A percentile compares a stretch with the other conserved stretches of the same genome.
phyloP scores from a whole-genome alignment of 306 rosid genomes.

The apple (Malus domestica) region DNA sequence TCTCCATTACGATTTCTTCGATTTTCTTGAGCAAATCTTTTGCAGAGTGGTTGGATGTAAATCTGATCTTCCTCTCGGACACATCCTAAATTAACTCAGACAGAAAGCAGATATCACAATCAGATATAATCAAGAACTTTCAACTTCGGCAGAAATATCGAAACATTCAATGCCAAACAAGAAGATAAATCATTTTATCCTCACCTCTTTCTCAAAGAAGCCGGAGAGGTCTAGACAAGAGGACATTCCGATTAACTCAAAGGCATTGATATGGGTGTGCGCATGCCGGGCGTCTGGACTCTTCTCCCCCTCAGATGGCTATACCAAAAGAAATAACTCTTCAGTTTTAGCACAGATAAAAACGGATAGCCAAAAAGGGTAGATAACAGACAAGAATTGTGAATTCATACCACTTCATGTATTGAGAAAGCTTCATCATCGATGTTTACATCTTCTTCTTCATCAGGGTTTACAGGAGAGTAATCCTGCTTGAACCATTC shows the following conservation, averaged over 20 bases:
- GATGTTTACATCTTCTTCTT: constrained; percentile 46
- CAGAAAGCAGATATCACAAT: background rate
- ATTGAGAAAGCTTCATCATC: constrained; percentile 44
- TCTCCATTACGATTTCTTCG: constrained; percentile 56
- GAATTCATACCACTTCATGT: constrained; percentile 42
- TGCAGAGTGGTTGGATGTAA: constrained; percentile 67
- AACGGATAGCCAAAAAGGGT: background rate
- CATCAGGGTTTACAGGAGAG: constrained; percentile 44
- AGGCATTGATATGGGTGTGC: constrained; percentile 68
- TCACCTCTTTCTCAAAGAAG: constrained; percentile 90
- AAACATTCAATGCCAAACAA: background rate
- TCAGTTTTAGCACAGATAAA: constrained; percentile 8
- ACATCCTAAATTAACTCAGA: constrained; percentile 42
- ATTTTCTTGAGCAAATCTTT: constrained; percentile 64
- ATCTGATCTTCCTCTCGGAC: constrained; percentile 88
- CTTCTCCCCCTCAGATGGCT: constrained; percentile 43
- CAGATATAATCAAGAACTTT: background rate
- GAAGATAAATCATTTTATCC: background rate
- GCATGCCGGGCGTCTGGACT: constrained; percentile 27
- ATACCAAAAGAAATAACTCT: constrained; percentile 13
- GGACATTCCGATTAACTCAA: constrained; percentile 93
- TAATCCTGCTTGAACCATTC: constrained; percentile 78
- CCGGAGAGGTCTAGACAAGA: constrained; percentile 89
- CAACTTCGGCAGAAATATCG: background rate
- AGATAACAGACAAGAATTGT: background rate